phyloP scores from a whole-genome alignment of 2,329 filamentous ascomycete species.

The Tothia fuscella region DNA sequence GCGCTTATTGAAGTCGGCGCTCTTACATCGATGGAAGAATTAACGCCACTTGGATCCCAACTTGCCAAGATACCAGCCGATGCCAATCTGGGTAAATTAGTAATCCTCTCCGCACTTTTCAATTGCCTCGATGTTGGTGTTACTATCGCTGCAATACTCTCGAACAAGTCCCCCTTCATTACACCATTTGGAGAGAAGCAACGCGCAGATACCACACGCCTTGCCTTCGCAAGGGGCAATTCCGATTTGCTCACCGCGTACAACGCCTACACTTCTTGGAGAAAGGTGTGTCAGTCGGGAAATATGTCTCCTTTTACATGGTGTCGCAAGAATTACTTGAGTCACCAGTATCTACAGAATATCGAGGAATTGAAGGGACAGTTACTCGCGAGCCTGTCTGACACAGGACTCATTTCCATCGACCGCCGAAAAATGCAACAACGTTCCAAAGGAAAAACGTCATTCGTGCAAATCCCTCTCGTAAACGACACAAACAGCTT shows the following conservation, averaged over 20 bases:
- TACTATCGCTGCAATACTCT: constrained; percentile 84
- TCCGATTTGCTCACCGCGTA: constrained; percentile 89
- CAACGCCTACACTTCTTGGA: constrained; percentile 88
- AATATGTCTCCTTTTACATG: constrained; percentile 72
- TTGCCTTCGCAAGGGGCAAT: constrained; percentile 70
- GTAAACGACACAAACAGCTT: constrained; percentile 63
- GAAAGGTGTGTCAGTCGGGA: constrained; percentile 60
- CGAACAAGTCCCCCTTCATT: constrained; percentile 88
- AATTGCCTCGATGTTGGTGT: constrained; percentile 84
- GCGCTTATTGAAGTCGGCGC: constrained; percentile 88
- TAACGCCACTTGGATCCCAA: constrained; percentile 78
- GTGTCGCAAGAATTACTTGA: constrained; percentile 90
- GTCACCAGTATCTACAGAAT: constrained; percentile 73
- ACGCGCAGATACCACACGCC: constrained; percentile 68
- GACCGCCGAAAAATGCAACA: neutral
- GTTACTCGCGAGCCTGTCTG: constrained; percentile 69
- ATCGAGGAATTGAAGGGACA: constrained; percentile 96
- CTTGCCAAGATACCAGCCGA: constrained; percentile 83
- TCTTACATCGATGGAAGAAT: constrained; percentile 64
- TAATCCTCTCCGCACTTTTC: constrained; percentile 76
- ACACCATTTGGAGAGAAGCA: constrained; percentile 72
- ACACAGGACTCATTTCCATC: constrained; percentile 67
- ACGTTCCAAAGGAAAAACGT: constrained; percentile 51
- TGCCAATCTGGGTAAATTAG: constrained; percentile 87
- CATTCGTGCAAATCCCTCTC: constrained; percentile 74